Conservation (phyloP, 768 basidiomycete species). For the Panaeolus cyanescens region DNA sequence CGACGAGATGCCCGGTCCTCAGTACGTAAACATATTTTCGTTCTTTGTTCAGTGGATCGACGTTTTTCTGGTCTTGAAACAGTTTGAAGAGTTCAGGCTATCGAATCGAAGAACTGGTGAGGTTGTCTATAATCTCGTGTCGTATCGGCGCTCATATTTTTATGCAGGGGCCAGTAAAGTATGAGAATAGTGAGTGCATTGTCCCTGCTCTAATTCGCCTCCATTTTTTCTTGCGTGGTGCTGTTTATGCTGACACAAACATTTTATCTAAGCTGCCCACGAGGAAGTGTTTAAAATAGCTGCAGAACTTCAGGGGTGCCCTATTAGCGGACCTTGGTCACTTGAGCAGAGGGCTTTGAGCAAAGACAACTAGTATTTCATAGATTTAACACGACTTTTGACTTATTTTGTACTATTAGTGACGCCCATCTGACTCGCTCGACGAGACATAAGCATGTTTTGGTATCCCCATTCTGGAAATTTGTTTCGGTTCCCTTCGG, state of each 20-base stretch:
- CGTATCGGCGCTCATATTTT: background rate
- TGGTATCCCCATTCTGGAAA: too few species aligned
- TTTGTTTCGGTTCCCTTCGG: too few species aligned
- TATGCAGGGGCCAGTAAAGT: slow-evolving; percentile 35
- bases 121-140: too few species aligned
- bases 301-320: slow-evolving; percentile 37
- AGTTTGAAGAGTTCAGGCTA: slow-evolving; percentile 41
- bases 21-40: slow-evolving; percentile 25
- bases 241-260: too few species aligned
- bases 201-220: too few species aligned
- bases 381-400: too few species aligned
- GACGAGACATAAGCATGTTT: too few species aligned
- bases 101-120: slow-evolving; percentile 43
- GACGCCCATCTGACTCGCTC: too few species aligned
- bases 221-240: too few species aligned
- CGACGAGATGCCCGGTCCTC: slow-evolving; percentile 38
- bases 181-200: slow-evolving; percentile 33
- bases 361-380: too few species aligned
- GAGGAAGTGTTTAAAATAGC: slow-evolving; percentile 39
- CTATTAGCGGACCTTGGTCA: slow-evolving; percentile 28
- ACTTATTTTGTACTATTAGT: too few species aligned
- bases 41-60: too few species aligned
- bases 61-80: background rate
- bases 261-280: slow-evolving; percentile 30
- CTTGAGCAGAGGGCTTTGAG: background rate